Conservation (phyloP, 306 rosid genomes). For the Rosa lucieae region DNA sequence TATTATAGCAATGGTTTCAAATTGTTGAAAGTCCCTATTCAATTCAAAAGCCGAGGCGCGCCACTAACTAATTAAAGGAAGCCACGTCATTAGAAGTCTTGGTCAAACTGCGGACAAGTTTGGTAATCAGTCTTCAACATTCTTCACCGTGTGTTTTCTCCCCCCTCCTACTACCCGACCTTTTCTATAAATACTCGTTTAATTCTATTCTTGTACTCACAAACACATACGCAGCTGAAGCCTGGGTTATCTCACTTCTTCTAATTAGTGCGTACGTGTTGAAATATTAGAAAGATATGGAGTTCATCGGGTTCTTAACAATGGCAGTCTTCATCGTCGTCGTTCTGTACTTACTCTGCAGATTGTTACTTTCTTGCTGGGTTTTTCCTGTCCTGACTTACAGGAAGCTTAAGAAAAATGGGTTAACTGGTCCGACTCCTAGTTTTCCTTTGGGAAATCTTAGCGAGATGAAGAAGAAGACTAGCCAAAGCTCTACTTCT, state of each 20-base stretch:
- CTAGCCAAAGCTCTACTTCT: not conserved
- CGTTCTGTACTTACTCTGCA: constrained; percentile 27
- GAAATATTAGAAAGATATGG: not conserved
- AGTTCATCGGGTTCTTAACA: not conserved
- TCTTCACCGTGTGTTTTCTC: not conserved
- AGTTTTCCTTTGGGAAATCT: constrained; percentile 76
- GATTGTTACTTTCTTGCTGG: constrained; percentile 53
- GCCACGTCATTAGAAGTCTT: not conserved
- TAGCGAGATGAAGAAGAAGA: constrained; percentile 56
- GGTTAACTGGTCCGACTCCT: constrained; percentile 74
- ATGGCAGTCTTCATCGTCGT: constrained; percentile 1
- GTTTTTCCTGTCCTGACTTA: constrained; percentile 45
- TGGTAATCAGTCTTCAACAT: not conserved
- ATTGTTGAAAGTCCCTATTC: not conserved
- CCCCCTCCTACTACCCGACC: not conserved
- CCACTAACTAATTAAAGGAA: not conserved
- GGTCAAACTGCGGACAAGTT: not conserved
- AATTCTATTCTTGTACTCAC: not conserved
- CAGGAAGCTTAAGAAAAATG: constrained; percentile 56
- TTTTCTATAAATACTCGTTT: not conserved
- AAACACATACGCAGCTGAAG: not conserved
- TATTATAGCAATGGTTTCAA: not conserved
- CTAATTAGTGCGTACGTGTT: not conserved
- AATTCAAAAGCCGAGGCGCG: not conserved
- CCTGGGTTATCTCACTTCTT: not conserved